Percentiles rank a stretch among this genome's conserved stretches.
Evolutionary conservation across 495 filamentous ascomycete genomes (phyloP).

Genomic region (Bombardia bombarda): DNA sequence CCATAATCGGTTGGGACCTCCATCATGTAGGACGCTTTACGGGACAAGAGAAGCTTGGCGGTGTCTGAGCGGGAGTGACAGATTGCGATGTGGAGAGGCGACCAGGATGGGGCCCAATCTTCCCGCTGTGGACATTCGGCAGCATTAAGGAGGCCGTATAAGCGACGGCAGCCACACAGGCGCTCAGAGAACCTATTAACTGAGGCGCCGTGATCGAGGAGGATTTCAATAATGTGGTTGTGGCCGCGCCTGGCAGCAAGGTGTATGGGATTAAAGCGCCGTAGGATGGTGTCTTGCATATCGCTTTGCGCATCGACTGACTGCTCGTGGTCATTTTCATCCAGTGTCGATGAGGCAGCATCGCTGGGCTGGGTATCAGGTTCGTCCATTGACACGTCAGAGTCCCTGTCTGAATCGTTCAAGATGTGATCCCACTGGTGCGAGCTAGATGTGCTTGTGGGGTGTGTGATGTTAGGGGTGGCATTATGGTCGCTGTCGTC

Average conservation of each 20-base stretch:
- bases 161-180: slow-evolving; percentile 23
- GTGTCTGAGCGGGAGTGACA: slow-evolving; percentile 24
- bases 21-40: slow-evolving; percentile 21
- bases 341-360: slow-evolving; percentile 5
- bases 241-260: slow-evolving; percentile 28
- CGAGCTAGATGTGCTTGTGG: slow-evolving; percentile 11
- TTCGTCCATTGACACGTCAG: slow-evolving; percentile 13
- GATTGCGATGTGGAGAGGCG: slow-evolving; percentile 29
- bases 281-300: background rate
- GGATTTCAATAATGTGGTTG: slow-evolving; percentile 17
- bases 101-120: slow-evolving; percentile 14
- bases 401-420: slow-evolving; percentile 9
- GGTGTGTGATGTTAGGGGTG: slow-evolving; percentile 8
- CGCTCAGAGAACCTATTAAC: slow-evolving; percentile 13
- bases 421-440: slow-evolving; percentile 5
- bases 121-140: slow-evolving; percentile 9
- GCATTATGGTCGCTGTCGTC: slow-evolving; percentile 13
- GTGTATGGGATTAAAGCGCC: slow-evolving; percentile 24
- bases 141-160: slow-evolving; percentile 18
- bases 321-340: slow-evolving; percentile 2
- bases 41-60: slow-evolving; percentile 24
- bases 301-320: background rate
- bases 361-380: slow-evolving; percentile 4
- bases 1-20: slow-evolving; percentile 1
- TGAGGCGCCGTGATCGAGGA: slow-evolving; percentile 23